These are phyloP conservation scores for Teunomyces barrocoloradensis DNA, from an alignment of 805 yeast species.

Conservation along the genomic window DNA sequence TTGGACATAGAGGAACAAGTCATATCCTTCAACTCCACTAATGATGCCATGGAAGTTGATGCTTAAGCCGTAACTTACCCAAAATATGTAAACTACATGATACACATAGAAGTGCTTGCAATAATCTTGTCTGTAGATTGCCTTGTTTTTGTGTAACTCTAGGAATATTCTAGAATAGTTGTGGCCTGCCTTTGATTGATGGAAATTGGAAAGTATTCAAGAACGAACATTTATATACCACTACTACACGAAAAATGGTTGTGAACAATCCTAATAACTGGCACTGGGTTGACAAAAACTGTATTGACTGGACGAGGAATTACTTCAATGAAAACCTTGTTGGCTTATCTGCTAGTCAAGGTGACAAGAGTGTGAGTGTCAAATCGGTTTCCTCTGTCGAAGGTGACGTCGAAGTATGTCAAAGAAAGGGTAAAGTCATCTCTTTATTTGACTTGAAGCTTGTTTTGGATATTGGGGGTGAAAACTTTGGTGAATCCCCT, in stretches of 20 bases:
- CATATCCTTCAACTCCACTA: slow-evolving; percentile 5
- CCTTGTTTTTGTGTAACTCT: not conserved
- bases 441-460: slow-evolving; percentile 81
- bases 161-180: slow-evolving; percentile 11
- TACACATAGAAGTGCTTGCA: no score
- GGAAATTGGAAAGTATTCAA: no score
- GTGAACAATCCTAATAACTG: slow-evolving; percentile 97
- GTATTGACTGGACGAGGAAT: slow-evolving; percentile 83
- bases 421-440: slow-evolving; percentile 94
- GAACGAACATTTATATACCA: not conserved
- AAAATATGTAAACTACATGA: not conserved
- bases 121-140: not conserved
- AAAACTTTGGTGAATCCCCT: slow-evolving; percentile 27
- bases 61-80: slow-evolving; percentile 2
- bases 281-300: slow-evolving; percentile 99
- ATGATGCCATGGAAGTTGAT: slow-evolving; percentile 10
- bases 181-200: not conserved
- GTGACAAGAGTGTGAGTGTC: slow-evolving; percentile 31
- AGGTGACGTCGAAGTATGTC: slow-evolving; percentile 97
- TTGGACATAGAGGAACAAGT: slow-evolving; percentile 63
- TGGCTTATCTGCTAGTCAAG: slow-evolving; percentile 42
- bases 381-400: slow-evolving; percentile 57
- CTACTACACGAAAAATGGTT: slow-evolving; percentile 54
- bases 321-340: slow-evolving; percentile 66
- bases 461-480: slow-evolving; percentile 57